Conservation (phyloP, 2,329 filamentous ascomycete species). For the Colletotrichum sp. region DNA sequence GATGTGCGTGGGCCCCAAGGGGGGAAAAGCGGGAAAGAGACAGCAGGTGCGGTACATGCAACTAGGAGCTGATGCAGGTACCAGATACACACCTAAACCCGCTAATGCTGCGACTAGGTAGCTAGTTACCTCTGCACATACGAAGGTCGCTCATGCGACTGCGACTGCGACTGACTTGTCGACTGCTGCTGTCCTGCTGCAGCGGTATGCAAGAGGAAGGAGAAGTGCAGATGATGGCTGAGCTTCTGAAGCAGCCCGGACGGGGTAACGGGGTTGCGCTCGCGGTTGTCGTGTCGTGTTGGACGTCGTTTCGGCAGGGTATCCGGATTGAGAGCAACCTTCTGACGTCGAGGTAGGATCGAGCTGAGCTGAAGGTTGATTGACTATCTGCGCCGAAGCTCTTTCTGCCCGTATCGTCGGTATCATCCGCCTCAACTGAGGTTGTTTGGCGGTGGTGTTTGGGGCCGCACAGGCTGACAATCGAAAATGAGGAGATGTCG, state of each 20-base stretch:
- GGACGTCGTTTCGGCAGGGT: neutral
- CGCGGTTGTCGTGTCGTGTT: neutral
- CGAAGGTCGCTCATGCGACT: neutral
- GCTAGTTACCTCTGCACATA: neutral
- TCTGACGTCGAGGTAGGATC: neutral
- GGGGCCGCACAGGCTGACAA: neutral
- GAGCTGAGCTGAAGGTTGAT: neutral
- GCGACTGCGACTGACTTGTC: neutral
- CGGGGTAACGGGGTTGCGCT: neutral
- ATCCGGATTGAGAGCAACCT: neutral
- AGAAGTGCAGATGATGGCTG: neutral
- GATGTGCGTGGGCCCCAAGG: conserved; percentile 17
- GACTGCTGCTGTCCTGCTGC: neutral
- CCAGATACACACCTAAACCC: conserved; percentile 18
- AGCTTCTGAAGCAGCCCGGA: neutral
- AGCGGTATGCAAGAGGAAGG: neutral
- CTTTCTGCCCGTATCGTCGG: neutral
- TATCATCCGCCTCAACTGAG: conserved; percentile 6
- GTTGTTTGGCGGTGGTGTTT: neutral
- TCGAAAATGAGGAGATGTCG: neutral
- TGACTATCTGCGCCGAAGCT: neutral
- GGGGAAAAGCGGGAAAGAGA: conserved; percentile 14
- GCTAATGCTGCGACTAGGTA: conserved; percentile 9
- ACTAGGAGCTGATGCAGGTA: conserved; percentile 18
- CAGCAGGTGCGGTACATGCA: conserved; percentile 17